Percentiles rank a stretch among this genome's conserved stretches.
Evolutionary conservation across 2,329 filamentous ascomycete species (phyloP).

Genomic region (Penicillium polonicum): DNA sequence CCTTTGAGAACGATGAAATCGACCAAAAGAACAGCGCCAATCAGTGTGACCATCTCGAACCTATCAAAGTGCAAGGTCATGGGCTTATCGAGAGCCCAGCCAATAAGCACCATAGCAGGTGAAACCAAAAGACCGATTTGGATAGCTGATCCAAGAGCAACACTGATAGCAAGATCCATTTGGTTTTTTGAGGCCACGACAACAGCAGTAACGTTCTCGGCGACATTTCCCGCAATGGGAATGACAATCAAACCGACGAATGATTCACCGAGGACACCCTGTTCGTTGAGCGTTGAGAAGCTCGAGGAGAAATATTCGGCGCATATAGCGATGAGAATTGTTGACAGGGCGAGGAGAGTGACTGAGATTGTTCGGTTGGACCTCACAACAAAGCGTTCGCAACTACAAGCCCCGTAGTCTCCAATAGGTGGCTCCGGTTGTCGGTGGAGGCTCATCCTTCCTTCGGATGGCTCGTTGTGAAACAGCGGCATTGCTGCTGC

Average conservation of each 20-base stretch:
- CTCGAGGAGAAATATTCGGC: conserved; percentile 69
- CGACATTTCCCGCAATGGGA: conserved; percentile 71
- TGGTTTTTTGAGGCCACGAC: conserved; percentile 72
- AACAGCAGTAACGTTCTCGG: conserved; percentile 70
- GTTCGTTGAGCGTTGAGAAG: conserved; percentile 63
- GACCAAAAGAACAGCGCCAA: conserved; percentile 16
- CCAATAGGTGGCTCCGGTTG: not conserved
- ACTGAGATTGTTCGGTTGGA: conserved; percentile 36
- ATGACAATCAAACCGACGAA: conserved; percentile 72
- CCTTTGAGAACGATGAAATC: conserved; percentile 20
- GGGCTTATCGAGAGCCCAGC: conserved; percentile 58
- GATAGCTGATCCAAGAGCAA: conserved; percentile 68
- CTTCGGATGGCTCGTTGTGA: not conserved
- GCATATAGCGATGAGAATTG: conserved; percentile 65
- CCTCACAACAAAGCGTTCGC: not conserved
- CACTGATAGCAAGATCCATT: conserved; percentile 72
- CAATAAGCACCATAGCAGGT: conserved; percentile 67
- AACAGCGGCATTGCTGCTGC: conserved; percentile 10
- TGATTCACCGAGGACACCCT: conserved; percentile 58
- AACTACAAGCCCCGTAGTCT: not conserved
- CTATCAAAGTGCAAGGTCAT: conserved; percentile 20
- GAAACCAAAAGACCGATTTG: conserved; percentile 71
- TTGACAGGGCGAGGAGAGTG: conserved; percentile 60
- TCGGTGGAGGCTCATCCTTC: not conserved
- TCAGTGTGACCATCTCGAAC: conserved; percentile 18